Percentiles rank a stretch among this genome's conserved stretches.
phyloP scores from a whole-genome alignment of 208 protist species.

The Chromosphaera perkinsii region DNA sequence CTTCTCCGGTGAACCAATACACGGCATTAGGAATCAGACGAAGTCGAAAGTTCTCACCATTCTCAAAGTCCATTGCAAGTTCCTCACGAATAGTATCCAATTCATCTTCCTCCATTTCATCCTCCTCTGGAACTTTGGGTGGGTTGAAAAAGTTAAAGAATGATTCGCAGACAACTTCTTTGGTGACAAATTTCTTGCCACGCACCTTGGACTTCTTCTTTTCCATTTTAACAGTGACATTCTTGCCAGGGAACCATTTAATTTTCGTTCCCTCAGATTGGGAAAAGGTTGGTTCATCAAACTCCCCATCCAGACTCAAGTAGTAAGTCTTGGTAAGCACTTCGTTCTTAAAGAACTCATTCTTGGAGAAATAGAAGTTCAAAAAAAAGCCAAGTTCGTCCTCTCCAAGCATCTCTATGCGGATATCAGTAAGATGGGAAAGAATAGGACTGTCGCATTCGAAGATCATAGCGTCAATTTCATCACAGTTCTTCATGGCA shows the following conservation, averaged over 20 bases:
- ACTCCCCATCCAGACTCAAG: slow-evolving; percentile 31
- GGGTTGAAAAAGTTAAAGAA: slow-evolving; percentile 86
- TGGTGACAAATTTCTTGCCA: slow-evolving; percentile 65
- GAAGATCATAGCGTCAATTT: neutral
- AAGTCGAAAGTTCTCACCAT: slow-evolving; percentile 66
- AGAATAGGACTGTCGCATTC: neutral
- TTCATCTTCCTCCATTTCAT: slow-evolving; percentile 32
- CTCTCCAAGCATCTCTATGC: neutral
- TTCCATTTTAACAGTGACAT: slow-evolving; percentile 73
- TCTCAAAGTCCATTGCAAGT: slow-evolving; percentile 64
- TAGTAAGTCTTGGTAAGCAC: slow-evolving; percentile 77
- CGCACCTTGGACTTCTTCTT: slow-evolving; percentile 80
- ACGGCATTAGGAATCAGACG: slow-evolving; percentile 72
- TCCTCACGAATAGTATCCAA: slow-evolving; percentile 22
- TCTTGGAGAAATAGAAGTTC: slow-evolving; percentile 74
- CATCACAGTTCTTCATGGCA: neutral
- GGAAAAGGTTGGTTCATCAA: slow-evolving; percentile 65
- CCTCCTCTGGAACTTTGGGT: slow-evolving; percentile 44
- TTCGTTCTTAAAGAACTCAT: slow-evolving; percentile 77
- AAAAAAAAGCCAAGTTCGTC: slow-evolving; percentile 63
- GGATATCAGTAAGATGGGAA: neutral
- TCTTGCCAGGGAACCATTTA: slow-evolving; percentile 35
- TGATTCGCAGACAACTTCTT: slow-evolving; percentile 68
- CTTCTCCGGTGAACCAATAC: slow-evolving; percentile 76
- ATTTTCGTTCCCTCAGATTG: too few relatives aligned